Base-by-base conservation (phyloP, 1,284 basidiomycete species). In the Austroboletus niveus region DNA sequence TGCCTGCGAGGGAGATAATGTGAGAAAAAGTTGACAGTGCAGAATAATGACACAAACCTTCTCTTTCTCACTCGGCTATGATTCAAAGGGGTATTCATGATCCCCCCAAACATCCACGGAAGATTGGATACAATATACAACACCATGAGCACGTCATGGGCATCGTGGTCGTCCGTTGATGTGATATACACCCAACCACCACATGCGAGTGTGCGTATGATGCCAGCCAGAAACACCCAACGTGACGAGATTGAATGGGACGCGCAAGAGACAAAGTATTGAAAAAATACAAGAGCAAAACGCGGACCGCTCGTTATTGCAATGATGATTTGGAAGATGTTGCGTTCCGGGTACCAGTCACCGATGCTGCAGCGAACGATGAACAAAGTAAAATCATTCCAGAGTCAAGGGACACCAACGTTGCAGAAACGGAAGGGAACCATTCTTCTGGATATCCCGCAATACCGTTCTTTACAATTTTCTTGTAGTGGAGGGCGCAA, bases 171-270 rank as follows among this genome's bases (percentile, higher is more conserved):
- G 62, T 94, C 91, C 35, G 71, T 82, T 5, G 87, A 89, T 0
- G 94, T 96, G 61, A 97, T 85, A 63, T 87, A 97, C 42, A 96
- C 91, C 93, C 93, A 98, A 27, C 93, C 93, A 27, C 89, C 92
- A 59, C 94, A 97, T 6, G 84, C 80, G 22, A 97, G 69, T 0
- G 94, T 95, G 55, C 94, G 77, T 27, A 90, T 65, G 14, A 93
- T 57, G 0, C 94, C 93, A 30, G 78, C 74, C 11, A 82, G 58
- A 34, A 87, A 78, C 36, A 94, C 73, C 49, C 84, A 59, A 14
- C 72, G 72, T 0, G 87, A 76, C n/a, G 82, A 68, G 39, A 61
- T 71, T 17, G 80, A 80, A 24, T 63, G 59, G 9, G 66, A 48
- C 1, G 74, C 66, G 34, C 77, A 74, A 42, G 82, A 78, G 24